Conservation (phyloP, 306 rosid genomes). For the Fragaria vesca region DNA sequence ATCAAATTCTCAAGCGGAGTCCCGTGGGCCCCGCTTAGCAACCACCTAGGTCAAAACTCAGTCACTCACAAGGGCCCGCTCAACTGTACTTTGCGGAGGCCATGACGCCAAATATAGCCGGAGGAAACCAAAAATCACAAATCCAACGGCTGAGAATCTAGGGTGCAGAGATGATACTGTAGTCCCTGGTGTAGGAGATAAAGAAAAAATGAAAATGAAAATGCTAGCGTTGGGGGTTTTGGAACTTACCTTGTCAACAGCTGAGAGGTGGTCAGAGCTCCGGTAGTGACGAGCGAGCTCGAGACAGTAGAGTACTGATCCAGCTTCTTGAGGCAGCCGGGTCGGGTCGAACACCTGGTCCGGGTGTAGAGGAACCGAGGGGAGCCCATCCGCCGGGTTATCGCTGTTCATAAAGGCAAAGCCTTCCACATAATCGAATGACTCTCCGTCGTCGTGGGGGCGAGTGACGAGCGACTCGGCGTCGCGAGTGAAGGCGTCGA, state of each 20-base stretch:
- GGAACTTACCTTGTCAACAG: conserved; percentile 61
- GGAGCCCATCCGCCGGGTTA: conserved; percentile 68
- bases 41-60: conserved; percentile 50
- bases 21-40: conserved; percentile 29
- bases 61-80: conserved; percentile 9
- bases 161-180: conserved; percentile 8
- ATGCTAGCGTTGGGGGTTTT: not conserved
- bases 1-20: conserved; percentile 21
- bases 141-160: conserved; percentile 13
- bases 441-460: conserved; percentile 43
- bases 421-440: conserved; percentile 96
- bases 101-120: conserved; percentile 13
- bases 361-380: conserved; percentile 57
- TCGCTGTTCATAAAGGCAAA: conserved; percentile 73
- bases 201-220: not conserved
- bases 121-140: not conserved
- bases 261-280: conserved; percentile 37
- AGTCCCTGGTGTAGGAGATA: conserved; percentile 5
- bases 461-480: conserved; percentile 73
- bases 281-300: conserved; percentile 76
- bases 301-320: conserved; percentile 81
- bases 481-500: conserved; percentile 63
- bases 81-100: not conserved
- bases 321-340: conserved; percentile 43
- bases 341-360: conserved; percentile 47